phyloP scores from a whole-genome alignment of 2,329 filamentous ascomycete genomes.

The Beauveria medogensis region DNA sequence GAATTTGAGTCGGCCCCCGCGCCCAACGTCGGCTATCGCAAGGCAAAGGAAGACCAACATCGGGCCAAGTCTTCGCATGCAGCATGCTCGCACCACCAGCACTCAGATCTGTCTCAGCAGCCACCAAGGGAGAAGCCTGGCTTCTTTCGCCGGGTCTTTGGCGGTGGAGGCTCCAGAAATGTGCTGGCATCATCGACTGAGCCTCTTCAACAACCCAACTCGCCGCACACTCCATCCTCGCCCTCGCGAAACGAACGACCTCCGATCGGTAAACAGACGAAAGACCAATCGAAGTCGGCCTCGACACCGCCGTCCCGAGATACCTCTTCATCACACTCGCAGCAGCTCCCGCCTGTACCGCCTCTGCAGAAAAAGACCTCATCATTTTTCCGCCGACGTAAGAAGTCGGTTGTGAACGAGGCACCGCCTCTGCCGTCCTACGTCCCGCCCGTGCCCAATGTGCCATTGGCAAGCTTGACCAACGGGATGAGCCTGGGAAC shows the following conservation, averaged over 20 bases:
- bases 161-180: slow-evolving; percentile 56
- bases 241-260: background rate
- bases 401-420: slow-evolving; percentile 76
- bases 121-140: slow-evolving; percentile 62
- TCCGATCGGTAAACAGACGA: background rate
- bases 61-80: slow-evolving; percentile 27
- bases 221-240: slow-evolving; percentile 19
- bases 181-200: slow-evolving; percentile 24
- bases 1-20: slow-evolving; percentile 49
- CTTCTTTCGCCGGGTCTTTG: slow-evolving; percentile 92
- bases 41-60: slow-evolving; percentile 39
- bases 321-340: slow-evolving; percentile 33
- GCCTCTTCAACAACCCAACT: background rate
- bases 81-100: slow-evolving; percentile 35
- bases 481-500: slow-evolving; percentile 13
- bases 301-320: slow-evolving; percentile 45
- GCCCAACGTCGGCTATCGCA: slow-evolving; percentile 51
- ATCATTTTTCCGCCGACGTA: slow-evolving; percentile 86
- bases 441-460: slow-evolving; percentile 31
- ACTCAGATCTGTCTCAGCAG: slow-evolving; percentile 28
- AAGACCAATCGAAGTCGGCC: slow-evolving; percentile 30
- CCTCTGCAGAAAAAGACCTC: slow-evolving; percentile 81
- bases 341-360: slow-evolving; percentile 30
- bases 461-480: slow-evolving; percentile 20
- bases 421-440: slow-evolving; percentile 51